Conservation (phyloP, 176 grass and related monocot species). For the Hyparrhenia diplandra region DNA sequence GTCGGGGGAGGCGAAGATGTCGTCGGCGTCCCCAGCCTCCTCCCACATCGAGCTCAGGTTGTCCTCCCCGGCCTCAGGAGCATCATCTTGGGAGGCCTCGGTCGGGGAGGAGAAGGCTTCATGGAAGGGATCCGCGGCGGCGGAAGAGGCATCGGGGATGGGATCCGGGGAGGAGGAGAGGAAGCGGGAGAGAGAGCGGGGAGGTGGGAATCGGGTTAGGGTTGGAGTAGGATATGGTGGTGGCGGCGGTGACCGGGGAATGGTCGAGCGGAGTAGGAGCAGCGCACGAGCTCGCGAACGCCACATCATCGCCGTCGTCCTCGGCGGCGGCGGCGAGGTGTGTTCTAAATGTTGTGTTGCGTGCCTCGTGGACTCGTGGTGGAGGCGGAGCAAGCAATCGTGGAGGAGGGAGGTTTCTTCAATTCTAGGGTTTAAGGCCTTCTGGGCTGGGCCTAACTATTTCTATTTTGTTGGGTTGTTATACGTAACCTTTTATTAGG, state of each 20-base stretch:
- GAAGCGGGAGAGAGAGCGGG: constrained; percentile 22
- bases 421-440: constrained; percentile 33
- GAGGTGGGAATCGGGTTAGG: neutral
- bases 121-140: too few species aligned
- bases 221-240: constrained; percentile 15
- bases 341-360: neutral
- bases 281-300: constrained; percentile 65
- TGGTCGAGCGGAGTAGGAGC: constrained; percentile 54
- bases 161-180: too few species aligned
- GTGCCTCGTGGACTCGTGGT: neutral
- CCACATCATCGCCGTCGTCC: constrained; percentile 54
- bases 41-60: constrained; percentile 68
- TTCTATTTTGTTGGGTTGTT: neutral
- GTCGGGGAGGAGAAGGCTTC: too few species aligned
- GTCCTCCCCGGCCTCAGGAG: constrained; percentile 29
- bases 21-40: constrained; percentile 41
- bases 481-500: neutral
- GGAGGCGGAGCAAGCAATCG: neutral
- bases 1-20: constrained; percentile 39
- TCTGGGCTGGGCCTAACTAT: neutral
- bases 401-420: neutral
- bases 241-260: constrained; percentile 6
- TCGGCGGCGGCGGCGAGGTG: constrained; percentile 14
- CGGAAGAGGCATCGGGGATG: too few species aligned
- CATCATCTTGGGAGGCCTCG: neutral